A percentile compares a stretch with the other conserved stretches of the same genome.
These are phyloP conservation scores for Torrubiella hemipterigena DNA, from an alignment of 2,329 filamentous ascomycete genomes.

Conservation along the genomic window DNA sequence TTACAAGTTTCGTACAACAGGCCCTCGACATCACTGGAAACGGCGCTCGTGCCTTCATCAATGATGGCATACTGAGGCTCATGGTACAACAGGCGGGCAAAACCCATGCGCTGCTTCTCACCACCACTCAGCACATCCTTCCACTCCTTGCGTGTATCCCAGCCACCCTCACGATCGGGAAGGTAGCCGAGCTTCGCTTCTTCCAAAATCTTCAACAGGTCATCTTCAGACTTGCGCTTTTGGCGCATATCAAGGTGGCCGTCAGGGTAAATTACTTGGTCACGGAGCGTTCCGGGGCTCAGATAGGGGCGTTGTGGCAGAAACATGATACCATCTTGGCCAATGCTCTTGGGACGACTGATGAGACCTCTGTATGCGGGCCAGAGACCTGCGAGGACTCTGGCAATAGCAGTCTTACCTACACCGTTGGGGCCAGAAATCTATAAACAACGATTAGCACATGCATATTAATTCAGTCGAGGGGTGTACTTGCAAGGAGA, in stretches of 20 bases:
- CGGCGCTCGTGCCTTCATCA: conserved; percentile 90
- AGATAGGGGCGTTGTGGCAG: conserved; percentile 89
- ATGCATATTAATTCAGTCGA: not conserved
- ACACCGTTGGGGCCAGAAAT: conserved; percentile 93
- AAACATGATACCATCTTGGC: conserved; percentile 95
- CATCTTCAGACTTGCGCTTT: conserved; percentile 62
- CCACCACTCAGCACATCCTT: conserved; percentile 95
- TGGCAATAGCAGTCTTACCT: conserved; percentile 79
- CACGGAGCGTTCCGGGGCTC: conserved; percentile 80
- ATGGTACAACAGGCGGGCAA: conserved; percentile 85
- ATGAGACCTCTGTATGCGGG: conserved; percentile 90
- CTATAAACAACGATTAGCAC: conserved; percentile 15
- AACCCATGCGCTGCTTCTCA: conserved; percentile 91
- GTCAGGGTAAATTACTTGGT: conserved; percentile 97
- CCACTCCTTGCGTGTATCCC: conserved; percentile 96
- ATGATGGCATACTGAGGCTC: conserved; percentile 91
- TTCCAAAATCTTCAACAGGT: conserved; percentile 68
- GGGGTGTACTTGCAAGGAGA: conserved; percentile 46
- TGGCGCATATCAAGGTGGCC: conserved; percentile 89
- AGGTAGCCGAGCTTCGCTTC: conserved; percentile 81
- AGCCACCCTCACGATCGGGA: conserved; percentile 83
- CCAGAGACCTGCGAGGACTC: conserved; percentile 87
- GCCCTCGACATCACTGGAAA: conserved; percentile 89
- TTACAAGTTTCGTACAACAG: conserved; percentile 88
- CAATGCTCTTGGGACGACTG: conserved; percentile 67